These are phyloP conservation scores for Colletotrichum sp. DNA, from an alignment of 2,329 filamentous ascomycete genomes.

Conservation along the genomic window DNA sequence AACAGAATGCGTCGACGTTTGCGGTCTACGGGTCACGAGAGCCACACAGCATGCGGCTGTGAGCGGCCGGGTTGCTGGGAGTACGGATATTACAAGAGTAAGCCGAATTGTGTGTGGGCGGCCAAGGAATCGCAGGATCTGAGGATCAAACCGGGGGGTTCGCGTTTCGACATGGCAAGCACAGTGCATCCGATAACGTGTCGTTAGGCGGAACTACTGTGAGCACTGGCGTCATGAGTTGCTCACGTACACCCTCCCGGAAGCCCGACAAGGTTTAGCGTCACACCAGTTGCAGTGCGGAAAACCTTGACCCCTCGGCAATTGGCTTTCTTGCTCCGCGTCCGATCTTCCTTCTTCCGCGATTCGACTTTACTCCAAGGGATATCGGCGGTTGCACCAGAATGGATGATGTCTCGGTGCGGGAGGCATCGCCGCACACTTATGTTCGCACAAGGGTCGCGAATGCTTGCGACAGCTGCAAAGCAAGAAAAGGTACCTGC, in stretches of 20 bases:
- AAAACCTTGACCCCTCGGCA: neutral
- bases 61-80: neutral
- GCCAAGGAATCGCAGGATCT: neutral
- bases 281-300: neutral
- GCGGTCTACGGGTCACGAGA: neutral
- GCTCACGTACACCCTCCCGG: neutral
- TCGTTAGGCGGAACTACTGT: neutral
- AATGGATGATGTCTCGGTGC: slow-evolving; percentile 19
- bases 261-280: neutral
- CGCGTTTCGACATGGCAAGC: neutral
- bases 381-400: neutral
- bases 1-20: neutral
- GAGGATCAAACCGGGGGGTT: neutral
- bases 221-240: neutral
- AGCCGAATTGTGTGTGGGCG: neutral
- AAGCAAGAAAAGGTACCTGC: slow-evolving; percentile 47
- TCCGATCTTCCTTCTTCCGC: slow-evolving; percentile 17
- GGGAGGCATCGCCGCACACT: slow-evolving; percentile 5
- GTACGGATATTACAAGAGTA: neutral
- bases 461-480: slow-evolving; percentile 61
- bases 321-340: neutral
- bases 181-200: slow-evolving; percentile 16
- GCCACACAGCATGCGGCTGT: neutral
- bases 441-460: slow-evolving; percentile 44
- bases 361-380: neutral